Evolutionary conservation across 306 rosid genomes (phyloP).

Genomic region (Acmispon strigosus): DNA sequence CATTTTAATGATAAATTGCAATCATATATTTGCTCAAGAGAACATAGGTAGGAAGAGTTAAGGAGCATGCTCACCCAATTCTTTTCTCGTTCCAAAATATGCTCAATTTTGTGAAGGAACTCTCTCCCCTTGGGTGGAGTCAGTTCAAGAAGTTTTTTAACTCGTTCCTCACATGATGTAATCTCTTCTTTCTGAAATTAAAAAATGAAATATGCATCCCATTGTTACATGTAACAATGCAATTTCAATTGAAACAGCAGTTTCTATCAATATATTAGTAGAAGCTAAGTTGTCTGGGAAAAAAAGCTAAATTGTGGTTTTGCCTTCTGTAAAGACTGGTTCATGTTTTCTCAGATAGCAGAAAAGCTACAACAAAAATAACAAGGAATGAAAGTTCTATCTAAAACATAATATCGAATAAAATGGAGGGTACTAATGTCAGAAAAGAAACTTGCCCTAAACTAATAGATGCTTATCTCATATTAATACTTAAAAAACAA

Average conservation of each 20-base stretch:
- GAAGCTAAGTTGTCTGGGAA: background rate
- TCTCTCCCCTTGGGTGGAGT: conserved; percentile 84
- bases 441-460: background rate
- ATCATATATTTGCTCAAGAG: background rate
- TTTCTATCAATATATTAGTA: background rate
- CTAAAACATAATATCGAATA: background rate
- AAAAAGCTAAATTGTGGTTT: background rate
- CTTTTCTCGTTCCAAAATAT: conserved; percentile 84
- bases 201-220: conserved; percentile 6
- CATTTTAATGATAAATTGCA: background rate
- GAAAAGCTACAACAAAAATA: background rate
- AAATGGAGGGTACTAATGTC: background rate
- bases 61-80: conserved; percentile 72
- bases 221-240: conserved; percentile 1
- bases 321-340: background rate
- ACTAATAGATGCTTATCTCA: background rate
- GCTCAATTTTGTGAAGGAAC: conserved; percentile 83
- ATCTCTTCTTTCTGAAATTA: conserved; percentile 80
- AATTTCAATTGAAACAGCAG: conserved; percentile 1
- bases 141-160: conserved; percentile 72
- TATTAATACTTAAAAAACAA: background rate
- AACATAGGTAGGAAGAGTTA: background rate
- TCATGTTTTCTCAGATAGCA: background rate
- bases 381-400: background rate
- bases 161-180: conserved; percentile 76